Conservation (phyloP, 2,329 filamentous ascomycete species). For the Epichloe bromicola region DNA sequence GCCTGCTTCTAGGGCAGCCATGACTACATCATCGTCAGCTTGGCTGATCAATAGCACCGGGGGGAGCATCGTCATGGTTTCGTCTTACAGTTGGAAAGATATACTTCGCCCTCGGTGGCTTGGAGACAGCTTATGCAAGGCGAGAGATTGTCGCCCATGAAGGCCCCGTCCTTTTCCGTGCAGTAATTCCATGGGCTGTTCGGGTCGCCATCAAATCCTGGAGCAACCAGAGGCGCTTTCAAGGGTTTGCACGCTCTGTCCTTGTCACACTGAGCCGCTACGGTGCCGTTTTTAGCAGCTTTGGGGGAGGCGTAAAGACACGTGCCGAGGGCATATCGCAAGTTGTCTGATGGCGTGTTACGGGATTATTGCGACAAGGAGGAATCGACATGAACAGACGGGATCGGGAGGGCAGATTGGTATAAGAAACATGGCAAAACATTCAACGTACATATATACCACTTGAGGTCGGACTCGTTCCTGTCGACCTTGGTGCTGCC, state of each 20-base stretch:
- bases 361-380: not conserved
- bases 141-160: constrained; percentile 19
- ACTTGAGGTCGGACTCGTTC: constrained; percentile 28
- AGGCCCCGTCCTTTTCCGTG: constrained; percentile 20
- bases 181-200: constrained; percentile 28
- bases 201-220: constrained; percentile 13
- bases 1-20: constrained; percentile 33
- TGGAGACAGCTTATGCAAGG: constrained; percentile 31
- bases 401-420: too few species aligned
- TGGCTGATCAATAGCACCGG: too few species aligned
- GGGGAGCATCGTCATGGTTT: not conserved
- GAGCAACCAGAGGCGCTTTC: constrained; percentile 22
- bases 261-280: constrained; percentile 30
- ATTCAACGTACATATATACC: constrained; percentile 32
- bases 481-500: constrained; percentile 28
- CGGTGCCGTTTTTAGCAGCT: constrained; percentile 16
- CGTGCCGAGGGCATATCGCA: constrained; percentile 33
- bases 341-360: constrained; percentile 26
- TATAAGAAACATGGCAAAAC: too few species aligned
- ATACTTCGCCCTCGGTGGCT: constrained; percentile 25
- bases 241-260: constrained; percentile 28
- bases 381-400: too few species aligned
- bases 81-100: constrained; percentile 37
- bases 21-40: constrained; percentile 20
- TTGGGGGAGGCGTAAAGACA: constrained; percentile 28